phyloP scores from a whole-genome alignment of 2,329 filamentous ascomycete genomes.

The Exophiala sideris region DNA sequence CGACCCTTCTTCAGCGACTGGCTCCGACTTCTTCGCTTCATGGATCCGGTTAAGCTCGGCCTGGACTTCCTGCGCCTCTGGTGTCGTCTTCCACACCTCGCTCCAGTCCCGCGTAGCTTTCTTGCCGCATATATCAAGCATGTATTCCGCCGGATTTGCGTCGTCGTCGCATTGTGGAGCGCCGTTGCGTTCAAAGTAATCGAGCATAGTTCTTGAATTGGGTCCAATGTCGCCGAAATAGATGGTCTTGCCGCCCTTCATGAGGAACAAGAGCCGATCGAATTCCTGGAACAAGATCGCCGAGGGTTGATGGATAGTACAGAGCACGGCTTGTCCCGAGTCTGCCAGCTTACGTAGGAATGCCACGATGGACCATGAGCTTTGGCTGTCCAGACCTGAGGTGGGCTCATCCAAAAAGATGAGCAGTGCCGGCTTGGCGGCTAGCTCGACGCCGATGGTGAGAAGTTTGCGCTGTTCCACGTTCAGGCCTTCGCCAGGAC shows the following conservation, averaged over 20 bases:
- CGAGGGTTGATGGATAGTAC: conserved; percentile 56
- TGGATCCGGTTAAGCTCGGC: conserved; percentile 58
- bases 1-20: conserved; percentile 37
- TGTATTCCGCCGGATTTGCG: conserved; percentile 70
- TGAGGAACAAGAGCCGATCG: conserved; percentile 74
- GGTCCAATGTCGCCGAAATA: conserved; percentile 81
- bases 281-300: conserved; percentile 55
- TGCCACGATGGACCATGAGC: conserved; percentile 60
- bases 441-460: conserved; percentile 85
- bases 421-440: conserved; percentile 63
- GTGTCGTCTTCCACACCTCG: conserved; percentile 56
- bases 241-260: conserved; percentile 71
- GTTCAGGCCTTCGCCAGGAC: conserved; percentile 71
- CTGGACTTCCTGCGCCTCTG: conserved; percentile 54
- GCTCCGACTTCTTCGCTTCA: conserved; percentile 45
- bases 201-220: conserved; percentile 63
- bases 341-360: conserved; percentile 56
- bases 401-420: conserved; percentile 65
- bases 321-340: conserved; percentile 53
- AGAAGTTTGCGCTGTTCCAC: conserved; percentile 67
- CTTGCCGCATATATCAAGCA: conserved; percentile 48
- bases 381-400: conserved; percentile 61
- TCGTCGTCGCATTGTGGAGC: conserved; percentile 61
- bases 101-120: conserved; percentile 64
- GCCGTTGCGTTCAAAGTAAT: conserved; percentile 74